Base-by-base conservation (phyloP, 2,329 filamentous ascomycete species). In the Fusarium brachygibbosum region DNA sequence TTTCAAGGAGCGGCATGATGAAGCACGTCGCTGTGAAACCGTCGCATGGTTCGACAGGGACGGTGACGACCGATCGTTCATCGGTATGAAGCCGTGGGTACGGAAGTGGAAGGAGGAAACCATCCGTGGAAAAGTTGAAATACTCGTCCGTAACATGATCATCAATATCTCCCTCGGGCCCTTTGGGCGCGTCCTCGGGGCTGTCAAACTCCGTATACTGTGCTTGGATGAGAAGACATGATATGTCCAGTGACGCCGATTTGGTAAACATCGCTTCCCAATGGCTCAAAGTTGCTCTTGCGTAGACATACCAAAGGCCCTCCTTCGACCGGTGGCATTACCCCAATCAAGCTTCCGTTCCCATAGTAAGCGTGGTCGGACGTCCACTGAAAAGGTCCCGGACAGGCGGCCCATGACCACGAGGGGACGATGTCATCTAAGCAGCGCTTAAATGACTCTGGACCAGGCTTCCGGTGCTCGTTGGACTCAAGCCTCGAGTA, bases 351-450 rank as follows among this genome's bases (percentile, higher is more conserved):
- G 3, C 11, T 29, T 29, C 29, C 29, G 9, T 8, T 12, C 29
- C 28, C 9, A 29, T 10, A 29, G 29, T 29, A 3, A 6, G 9
- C 38, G 14, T 40, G n/a, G 13, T 34, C 11, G 12, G 34, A 10
- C 10, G 3, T 3, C 29, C 51, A 55, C 6, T 1, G 6, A 1
- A 59, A n/a, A 13, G 41, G 28, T 0, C 38, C 48, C 9, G 38
- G 31, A 2, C 34, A 55, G 5, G 40, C 17, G 2, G 32, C 49
- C 56, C 56, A 59, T 2, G 34, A 55, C 56, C 56, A 59, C 2
- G 41, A 59, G 7, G 56, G 56, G 5, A 31, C 13, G 0, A 2
- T 9, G 3, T 52, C 19, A 32, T 17, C 37, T 3, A 28, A 21
- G 14, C 21, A 14, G 3, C 54, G 54, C 1, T 29, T 6, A 3